Evolutionary conservation across 2,329 filamentous ascomycete genomes (phyloP).

Genomic region (Orbilia javanica): DNA sequence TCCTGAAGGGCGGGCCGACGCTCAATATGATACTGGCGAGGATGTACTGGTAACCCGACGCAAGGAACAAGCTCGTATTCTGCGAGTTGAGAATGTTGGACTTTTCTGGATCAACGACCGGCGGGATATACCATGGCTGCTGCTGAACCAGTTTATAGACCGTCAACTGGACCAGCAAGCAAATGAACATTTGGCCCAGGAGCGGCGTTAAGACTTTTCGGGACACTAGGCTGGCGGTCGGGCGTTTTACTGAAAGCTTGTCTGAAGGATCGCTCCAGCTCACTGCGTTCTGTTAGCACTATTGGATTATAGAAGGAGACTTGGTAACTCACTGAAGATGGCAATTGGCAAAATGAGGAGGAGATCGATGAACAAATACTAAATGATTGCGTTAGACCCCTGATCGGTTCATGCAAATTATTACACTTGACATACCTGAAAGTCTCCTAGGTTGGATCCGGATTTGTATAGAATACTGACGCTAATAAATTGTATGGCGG

Average conservation of each 20-base stretch:
- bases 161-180: constrained; percentile 80
- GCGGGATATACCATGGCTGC: constrained; percentile 89
- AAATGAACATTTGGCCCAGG: constrained; percentile 87
- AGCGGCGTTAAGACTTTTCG: constrained; percentile 91
- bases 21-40: constrained; percentile 88
- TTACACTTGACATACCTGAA: constrained; percentile 73
- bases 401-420: constrained; percentile 11
- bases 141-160: constrained; percentile 80
- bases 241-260: constrained; percentile 82
- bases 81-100: constrained; percentile 91
- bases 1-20: constrained; percentile 90
- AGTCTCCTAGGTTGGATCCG: constrained; percentile 94
- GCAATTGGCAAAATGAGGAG: constrained; percentile 93
- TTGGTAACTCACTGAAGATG: constrained; percentile 78
- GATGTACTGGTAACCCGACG: constrained; percentile 95
- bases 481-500: constrained; percentile 97
- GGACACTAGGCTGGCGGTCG: constrained; percentile 91
- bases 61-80: constrained; percentile 89
- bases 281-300: constrained; percentile 70
- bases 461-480: constrained; percentile 96
- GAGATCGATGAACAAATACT: constrained; percentile 95
- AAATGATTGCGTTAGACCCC: neutral
- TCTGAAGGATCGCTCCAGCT: constrained; percentile 92
- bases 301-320: neutral
- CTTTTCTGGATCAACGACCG: constrained; percentile 79